Evolutionary conservation across 805 yeast genomes (phyloP).

Genomic region (Suhomyces sp.): DNA sequence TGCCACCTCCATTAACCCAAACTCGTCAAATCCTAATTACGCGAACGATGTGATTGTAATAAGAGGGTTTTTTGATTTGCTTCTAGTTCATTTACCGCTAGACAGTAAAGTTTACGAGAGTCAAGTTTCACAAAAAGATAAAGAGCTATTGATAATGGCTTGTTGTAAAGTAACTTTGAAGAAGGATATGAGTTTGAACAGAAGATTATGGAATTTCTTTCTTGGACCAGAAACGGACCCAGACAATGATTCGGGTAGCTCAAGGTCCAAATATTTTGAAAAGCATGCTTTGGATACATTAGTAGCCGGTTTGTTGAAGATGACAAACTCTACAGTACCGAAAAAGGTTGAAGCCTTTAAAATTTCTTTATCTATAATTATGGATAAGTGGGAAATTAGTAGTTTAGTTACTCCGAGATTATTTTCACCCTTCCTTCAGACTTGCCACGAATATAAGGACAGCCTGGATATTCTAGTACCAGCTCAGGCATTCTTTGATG

Average conservation of each 20-base stretch:
- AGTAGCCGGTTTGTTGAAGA: conserved; percentile 49
- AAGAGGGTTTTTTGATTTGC: conserved; percentile 82
- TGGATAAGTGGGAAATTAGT: conserved; percentile 96
- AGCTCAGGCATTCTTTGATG: conserved; percentile 75
- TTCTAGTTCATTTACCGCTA: conserved; percentile 65
- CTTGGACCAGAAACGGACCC: conserved; percentile 64
- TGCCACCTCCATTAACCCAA: conserved; percentile 56
- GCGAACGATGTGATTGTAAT: conserved; percentile 64
- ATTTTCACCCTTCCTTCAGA: conserved; percentile 60
- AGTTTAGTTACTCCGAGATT: conserved; percentile 65
- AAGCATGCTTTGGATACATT: conserved; percentile 52
- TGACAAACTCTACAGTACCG: conserved; percentile 33
- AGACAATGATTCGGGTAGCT: conserved; percentile 7
- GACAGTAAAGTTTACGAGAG: conserved; percentile 54
- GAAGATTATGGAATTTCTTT: conserved; percentile 92
- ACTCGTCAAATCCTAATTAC: conserved; percentile 23
- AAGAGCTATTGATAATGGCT: conserved; percentile 54
- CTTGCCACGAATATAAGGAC: conserved; percentile 34
- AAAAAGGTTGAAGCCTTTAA: conserved; percentile 51
- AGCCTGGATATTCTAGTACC: conserved; percentile 50
- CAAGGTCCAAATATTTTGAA: conserved; percentile 56
- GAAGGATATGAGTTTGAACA: conserved; percentile 89
- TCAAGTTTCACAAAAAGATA: conserved; percentile 50
- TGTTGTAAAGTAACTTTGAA: conserved; percentile 69
- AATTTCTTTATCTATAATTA: conserved; percentile 61